phyloP scores from a whole-genome alignment of 805 yeast genomes.

The Candida arabinofermentans region DNA sequence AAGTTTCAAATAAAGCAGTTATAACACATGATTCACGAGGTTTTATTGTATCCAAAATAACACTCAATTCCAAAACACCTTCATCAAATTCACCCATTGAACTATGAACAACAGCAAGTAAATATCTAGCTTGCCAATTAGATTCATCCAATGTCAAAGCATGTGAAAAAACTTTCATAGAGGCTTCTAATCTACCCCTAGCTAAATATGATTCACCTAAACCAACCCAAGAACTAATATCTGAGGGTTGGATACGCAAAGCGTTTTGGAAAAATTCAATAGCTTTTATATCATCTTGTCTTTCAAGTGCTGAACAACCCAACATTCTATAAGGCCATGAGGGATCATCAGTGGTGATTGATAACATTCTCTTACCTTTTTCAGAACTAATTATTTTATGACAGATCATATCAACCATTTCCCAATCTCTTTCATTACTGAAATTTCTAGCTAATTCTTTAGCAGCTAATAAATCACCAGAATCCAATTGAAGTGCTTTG shows the following conservation, averaged over 20 bases:
- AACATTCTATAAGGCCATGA: conserved; percentile 90
- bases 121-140: conserved; percentile 60
- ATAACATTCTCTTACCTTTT: conserved; percentile 46
- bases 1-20: conserved; percentile 52
- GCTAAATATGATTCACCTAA: conserved; percentile 92
- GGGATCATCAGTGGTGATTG: conserved; percentile 29
- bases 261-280: conserved; percentile 88
- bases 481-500: conserved; percentile 85
- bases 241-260: conserved; percentile 60
- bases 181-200: conserved; percentile 85
- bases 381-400: conserved; percentile 62
- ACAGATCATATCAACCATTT: conserved; percentile 71
- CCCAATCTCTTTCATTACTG: conserved; percentile 73
- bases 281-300: conserved; percentile 70
- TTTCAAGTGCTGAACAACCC: conserved; percentile 73
- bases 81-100: conserved; percentile 62
- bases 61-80: conserved; percentile 47
- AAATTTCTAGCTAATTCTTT: conserved; percentile 66
- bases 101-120: conserved; percentile 62
- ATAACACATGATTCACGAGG: conserved; percentile 50
- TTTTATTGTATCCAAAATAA: conserved; percentile 33
- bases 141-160: conserved; percentile 51
- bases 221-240: conserved; percentile 85
- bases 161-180: conserved; percentile 72
- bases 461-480: conserved; percentile 73